Base-by-base conservation (phyloP, 495 filamentous ascomycete genomes). In the Glutinoglossum americanum region DNA sequence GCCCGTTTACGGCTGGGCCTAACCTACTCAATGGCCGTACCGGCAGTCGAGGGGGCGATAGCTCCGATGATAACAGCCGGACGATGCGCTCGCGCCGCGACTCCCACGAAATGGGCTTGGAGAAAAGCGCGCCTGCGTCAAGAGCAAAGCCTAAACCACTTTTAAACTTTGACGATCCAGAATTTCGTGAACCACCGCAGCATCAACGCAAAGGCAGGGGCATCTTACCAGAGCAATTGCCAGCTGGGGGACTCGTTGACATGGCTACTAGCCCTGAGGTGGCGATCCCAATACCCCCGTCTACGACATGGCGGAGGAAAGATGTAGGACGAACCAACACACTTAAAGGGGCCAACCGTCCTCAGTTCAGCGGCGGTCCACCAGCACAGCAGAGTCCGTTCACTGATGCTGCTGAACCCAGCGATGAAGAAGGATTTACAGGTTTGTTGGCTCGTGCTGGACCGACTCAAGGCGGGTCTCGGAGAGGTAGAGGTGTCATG, bases 131-230 rank as follows among this genome's bases (percentile, higher is more conserved):
- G 0, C 59, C 63, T 28, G 71, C 72, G 35, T 51, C 68, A 47
- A 61, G 60, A 3, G 68, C 66, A 37, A 70, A 64, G 58, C 73
- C 72, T 11, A 81, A 77, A 62, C 83, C 89, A 1, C 73, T 94
- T 0, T 71, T 95, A 13, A 84, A 89, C 62, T 74, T 92, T 21
- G 85, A 80, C 0, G 51, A 54, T 33, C 83, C 87, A 0, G 70
- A 74, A n/a, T 87, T 84, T 64, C 73, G 76, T 48, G 85, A 87
- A 59, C 74, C 85, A 21, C 85, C 83, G 4, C 87, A 93, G 62
- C 79, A 82, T 63, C 63, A 71, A 0, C 73, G 76, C 35, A 81
- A 80, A 55, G 88, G 88, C 13, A 79, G 77, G 60, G 85, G 82
- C 9, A 76, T 87, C 44, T 70, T 70, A 7, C 76, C 82, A 0